Base-by-base conservation (phyloP, 306 rosid genomes). In the Lupinus albus region DNA sequence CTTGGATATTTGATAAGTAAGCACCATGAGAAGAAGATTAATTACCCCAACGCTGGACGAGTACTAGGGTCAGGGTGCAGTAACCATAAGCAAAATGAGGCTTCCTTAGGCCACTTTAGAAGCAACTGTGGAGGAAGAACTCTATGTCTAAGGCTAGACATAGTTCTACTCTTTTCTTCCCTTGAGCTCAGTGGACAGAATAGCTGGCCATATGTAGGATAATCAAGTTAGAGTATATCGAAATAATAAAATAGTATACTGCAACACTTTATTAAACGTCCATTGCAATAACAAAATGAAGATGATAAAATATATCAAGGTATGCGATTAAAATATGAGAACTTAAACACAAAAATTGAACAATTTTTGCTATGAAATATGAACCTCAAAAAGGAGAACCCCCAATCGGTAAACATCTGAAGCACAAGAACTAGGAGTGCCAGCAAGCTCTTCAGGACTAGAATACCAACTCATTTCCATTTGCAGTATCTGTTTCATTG, bases 81-180 rank as follows among this genome's bases (percentile, higher is more conserved):
- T 72, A 93, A 80, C 97, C 86, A 88, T 75, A 93, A 81, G 81
- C 99, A 90, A 88, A 88, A 93, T 11, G 97, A 88, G 78, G 99
- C 99, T 88, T 90, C 97, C 81, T 88, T 93, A 15, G 97, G 92
- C 96, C 99, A 93, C 73, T 90, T 93, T 73, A 84, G 84, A 77
- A 93, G 91, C 70, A 93, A 63, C n/a, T 84, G 97, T n/a, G 99
- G 96, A 77, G 99, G 97, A 80, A 93, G 97, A 78, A 93, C 97
- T 79, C 99, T 82, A 66, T 93, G 97, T 72, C 99, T 86, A 67
- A 93, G 83, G 83, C 89, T 88, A 60, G 94, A 90, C 99, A 93
- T 93, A 20, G 95, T 88, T 64, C 84, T 79, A 64, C 89, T 82
- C 76, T 90, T 90, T 66, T 86, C 99, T 79, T 93, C 97, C 81